Percentiles rank a stretch among this genome's conserved stretches.
Conservation (phyloP, 805 yeast genomes). For the Ogataea neopini region DNA sequence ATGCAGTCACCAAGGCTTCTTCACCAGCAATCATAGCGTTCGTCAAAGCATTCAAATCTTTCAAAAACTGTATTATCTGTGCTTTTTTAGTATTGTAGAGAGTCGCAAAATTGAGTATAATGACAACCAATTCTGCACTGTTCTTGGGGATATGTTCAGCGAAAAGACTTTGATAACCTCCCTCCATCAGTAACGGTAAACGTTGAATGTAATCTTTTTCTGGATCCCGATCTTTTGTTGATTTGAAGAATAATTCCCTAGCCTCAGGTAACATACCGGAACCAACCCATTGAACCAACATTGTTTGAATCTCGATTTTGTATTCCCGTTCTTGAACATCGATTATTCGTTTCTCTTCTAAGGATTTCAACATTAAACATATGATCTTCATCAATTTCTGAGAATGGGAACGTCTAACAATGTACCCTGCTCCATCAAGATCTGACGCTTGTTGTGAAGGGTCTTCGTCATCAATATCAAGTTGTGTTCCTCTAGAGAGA, state of each 20-base stretch:
- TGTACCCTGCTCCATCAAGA: slow-evolving; percentile 26
- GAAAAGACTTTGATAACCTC: slow-evolving; percentile 11
- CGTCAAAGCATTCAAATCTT: slow-evolving; percentile 25
- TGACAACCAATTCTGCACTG: slow-evolving; percentile 17
- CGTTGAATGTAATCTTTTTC: not conserved
- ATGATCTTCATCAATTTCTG: slow-evolving; percentile 51
- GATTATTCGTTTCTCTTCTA: slow-evolving; percentile 44
- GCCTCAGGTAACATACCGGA: slow-evolving; percentile 56
- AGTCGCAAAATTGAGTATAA: slow-evolving; percentile 23
- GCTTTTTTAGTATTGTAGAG: slow-evolving; percentile 20
- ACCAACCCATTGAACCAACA: slow-evolving; percentile 67
- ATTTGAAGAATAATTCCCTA: slow-evolving; percentile 46
- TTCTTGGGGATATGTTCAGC: slow-evolving; percentile 15
- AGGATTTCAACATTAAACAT: slow-evolving; percentile 61
- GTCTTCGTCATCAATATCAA: slow-evolving; percentile 21
- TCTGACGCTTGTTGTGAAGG: slow-evolving; percentile 11
- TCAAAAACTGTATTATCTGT: slow-evolving; percentile 25
- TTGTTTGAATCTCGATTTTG: slow-evolving; percentile 56
- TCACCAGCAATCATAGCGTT: slow-evolving; percentile 10
- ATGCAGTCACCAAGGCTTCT: slow-evolving; percentile 9
- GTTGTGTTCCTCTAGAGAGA: slow-evolving; percentile 38
- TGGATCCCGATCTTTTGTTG: not conserved
- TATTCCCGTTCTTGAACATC: slow-evolving; percentile 52
- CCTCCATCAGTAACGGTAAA: not conserved
- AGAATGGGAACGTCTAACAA: slow-evolving; percentile 34